phyloP scores from a whole-genome alignment of 495 filamentous ascomycete species.

The Penicillium fimorum region DNA sequence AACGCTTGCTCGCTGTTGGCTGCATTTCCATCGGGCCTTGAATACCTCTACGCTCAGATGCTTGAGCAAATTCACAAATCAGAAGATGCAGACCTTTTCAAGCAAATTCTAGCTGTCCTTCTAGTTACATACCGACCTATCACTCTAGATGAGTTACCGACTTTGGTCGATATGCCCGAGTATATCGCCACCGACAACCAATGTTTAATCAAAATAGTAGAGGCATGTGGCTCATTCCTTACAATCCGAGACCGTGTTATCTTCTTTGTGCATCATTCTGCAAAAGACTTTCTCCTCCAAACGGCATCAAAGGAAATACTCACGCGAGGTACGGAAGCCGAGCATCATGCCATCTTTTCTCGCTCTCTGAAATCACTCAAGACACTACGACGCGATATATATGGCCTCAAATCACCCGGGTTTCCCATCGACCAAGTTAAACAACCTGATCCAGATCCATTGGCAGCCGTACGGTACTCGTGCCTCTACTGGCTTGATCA shows the following conservation, averaged over 20 bases:
- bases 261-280: slow-evolving; percentile 10
- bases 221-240: not conserved
- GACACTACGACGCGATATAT: slow-evolving; percentile 1
- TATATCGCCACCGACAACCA: no score
- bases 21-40: slow-evolving; percentile 13
- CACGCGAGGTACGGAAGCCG: no score
- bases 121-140: slow-evolving; percentile 25
- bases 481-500: not conserved
- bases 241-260: not conserved
- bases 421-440: not conserved
- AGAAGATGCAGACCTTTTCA: slow-evolving; percentile 11
- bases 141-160: slow-evolving; percentile 24
- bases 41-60: slow-evolving; percentile 21
- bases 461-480: not conserved
- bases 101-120: slow-evolving; percentile 17
- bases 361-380: no score
- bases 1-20: not conserved
- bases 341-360: no score
- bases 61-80: slow-evolving; percentile 7
- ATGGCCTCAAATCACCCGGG: not conserved
- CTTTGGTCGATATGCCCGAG: slow-evolving; percentile 20
- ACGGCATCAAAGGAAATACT: no score
- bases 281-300: not conserved
- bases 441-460: not conserved
- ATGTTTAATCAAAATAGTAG: no score